phyloP scores from a whole-genome alignment of 352 stramenopile genomes.

The Phytophthora sojae region DNA sequence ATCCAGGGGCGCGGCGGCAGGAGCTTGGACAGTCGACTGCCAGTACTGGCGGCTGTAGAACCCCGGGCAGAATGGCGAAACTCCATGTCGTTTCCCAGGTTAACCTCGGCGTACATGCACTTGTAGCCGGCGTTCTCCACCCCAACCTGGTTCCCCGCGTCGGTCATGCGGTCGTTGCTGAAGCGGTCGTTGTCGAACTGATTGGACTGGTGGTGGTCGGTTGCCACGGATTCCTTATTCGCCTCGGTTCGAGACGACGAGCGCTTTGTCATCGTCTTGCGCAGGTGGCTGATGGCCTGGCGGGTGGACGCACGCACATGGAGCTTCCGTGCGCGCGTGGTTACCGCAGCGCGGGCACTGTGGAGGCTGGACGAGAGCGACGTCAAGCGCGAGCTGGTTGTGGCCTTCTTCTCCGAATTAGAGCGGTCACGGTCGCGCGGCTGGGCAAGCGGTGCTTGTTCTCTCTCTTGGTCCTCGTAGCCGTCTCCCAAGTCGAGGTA shows the following conservation, averaged over 20 bases:
- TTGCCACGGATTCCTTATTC: neutral
- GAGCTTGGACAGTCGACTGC: conserved; percentile 18
- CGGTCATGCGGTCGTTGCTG: conserved; percentile 11
- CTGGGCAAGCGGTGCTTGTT: neutral
- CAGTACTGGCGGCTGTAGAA: neutral
- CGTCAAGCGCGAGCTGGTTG: conserved; percentile 17
- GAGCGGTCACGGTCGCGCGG: neutral
- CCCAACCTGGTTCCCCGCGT: neutral
- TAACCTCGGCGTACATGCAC: conserved; percentile 37
- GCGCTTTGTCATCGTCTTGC: conserved; percentile 23
- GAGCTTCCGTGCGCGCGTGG: conserved; percentile 26
- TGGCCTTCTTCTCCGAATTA: conserved; percentile 2
- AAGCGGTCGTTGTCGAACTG: conserved; percentile 21
- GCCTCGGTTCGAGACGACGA: conserved; percentile 4
- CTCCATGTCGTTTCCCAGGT: conserved; percentile 7
- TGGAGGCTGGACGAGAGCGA: conserved; percentile 32
- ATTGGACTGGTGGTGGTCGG: conserved; percentile 6
- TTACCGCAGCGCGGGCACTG: conserved; percentile 22
- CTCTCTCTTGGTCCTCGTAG: conserved; percentile 16
- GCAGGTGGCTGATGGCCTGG: conserved; percentile 31
- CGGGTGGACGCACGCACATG: conserved; percentile 36
- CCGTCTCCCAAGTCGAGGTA: conserved; percentile 32
- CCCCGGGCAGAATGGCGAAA: neutral
- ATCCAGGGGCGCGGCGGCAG: conserved; percentile 29
- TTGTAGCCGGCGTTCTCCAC: conserved; percentile 18